phyloP scores from a whole-genome alignment of 2,329 filamentous ascomycete species.

The Coniella vitis region DNA sequence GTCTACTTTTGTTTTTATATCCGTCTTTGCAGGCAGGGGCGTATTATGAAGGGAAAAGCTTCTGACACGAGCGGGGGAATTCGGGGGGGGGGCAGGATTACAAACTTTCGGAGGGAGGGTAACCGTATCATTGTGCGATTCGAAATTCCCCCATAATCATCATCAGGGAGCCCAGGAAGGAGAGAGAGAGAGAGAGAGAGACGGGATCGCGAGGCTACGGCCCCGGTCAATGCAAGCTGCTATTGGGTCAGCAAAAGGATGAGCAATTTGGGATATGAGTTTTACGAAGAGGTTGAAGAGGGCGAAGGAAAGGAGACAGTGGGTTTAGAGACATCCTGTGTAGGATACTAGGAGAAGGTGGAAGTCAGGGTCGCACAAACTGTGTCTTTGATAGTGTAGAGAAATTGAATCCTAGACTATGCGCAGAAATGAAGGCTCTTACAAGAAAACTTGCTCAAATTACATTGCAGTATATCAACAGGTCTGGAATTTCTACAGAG shows the following conservation, averaged over 20 bases:
- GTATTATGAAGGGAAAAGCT: conserved; percentile 5
- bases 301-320: too few relatives aligned
- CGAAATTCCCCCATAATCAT: conserved; percentile 2
- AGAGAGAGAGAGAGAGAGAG: not conserved
- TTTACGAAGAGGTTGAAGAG: conserved; percentile 2
- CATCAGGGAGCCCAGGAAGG: not conserved
- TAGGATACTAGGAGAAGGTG: too few relatives aligned
- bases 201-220: not conserved
- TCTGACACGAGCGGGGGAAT: too few relatives aligned
- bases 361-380: too few relatives aligned
- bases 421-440: too few relatives aligned
- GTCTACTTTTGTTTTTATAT: not conserved
- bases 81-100: too few relatives aligned
- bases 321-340: too few relatives aligned
- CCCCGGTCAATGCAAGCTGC: not conserved
- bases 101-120: not conserved
- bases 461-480: too few relatives aligned
- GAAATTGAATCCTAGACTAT: too few relatives aligned
- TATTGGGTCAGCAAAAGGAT: not conserved
- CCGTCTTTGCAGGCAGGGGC: not conserved
- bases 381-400: too few relatives aligned
- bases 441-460: too few relatives aligned
- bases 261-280: conserved; percentile 10
- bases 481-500: too few relatives aligned
- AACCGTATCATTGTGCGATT: conserved; percentile 1